Conservation (phyloP, 805 yeast genomes). For the Candida argentea region DNA sequence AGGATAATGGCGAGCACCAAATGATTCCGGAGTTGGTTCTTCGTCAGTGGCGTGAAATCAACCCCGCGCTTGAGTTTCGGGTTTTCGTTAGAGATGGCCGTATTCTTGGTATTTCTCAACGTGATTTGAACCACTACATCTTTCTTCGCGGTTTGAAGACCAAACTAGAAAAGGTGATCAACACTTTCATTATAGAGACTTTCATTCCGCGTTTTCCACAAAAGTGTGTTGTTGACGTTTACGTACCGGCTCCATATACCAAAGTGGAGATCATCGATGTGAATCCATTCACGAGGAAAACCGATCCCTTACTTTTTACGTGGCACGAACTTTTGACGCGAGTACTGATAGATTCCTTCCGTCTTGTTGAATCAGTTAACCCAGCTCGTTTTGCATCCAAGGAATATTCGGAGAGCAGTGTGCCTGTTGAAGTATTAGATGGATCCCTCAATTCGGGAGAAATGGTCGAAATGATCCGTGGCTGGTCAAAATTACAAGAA, state of each 20-base stretch:
- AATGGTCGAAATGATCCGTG: conserved; percentile 57
- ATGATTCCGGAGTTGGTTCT: conserved; percentile 56
- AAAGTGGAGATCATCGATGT: conserved; percentile 69
- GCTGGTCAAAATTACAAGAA: conserved; percentile 33
- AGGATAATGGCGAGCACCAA: conserved; percentile 3
- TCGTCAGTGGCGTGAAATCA: conserved; percentile 72
- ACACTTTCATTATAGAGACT: conserved; percentile 42
- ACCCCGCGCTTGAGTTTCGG: conserved; percentile 88
- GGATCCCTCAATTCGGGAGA: conserved; percentile 62
- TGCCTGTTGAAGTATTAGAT: conserved; percentile 84
- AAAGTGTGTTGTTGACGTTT: conserved; percentile 66
- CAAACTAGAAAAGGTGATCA: conserved; percentile 38
- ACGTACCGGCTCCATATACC: conserved; percentile 65
- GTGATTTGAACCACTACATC: conserved; percentile 78
- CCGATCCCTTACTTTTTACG: conserved; percentile 69
- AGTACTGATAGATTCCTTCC: conserved; percentile 33
- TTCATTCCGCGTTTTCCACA: conserved; percentile 6
- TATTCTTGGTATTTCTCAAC: conserved; percentile 68
- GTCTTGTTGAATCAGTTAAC: conserved; percentile 62
- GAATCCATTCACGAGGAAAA: conserved; percentile 71
- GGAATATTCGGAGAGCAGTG: conserved; percentile 84
- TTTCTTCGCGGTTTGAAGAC: conserved; percentile 48
- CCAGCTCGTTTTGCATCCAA: conserved; percentile 68
- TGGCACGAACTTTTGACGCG: conserved; percentile 65
- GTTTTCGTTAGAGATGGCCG: conserved; percentile 60